Evolutionary conservation across 192 early-diverging fungal species (phyloP).

Genomic region (Jimgerdemannia flammicorona): DNA sequence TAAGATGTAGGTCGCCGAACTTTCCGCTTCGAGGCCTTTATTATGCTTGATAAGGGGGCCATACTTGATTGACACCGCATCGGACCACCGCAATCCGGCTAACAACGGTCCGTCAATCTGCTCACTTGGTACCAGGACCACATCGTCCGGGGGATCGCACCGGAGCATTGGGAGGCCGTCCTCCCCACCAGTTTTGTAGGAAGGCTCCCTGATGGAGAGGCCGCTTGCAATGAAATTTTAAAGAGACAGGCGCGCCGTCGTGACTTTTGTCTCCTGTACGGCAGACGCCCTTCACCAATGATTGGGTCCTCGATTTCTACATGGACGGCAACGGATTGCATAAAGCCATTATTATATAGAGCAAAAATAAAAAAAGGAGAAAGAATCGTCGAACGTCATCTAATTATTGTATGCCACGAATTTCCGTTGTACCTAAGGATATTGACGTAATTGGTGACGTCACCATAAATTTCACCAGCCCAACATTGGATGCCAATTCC

Average conservation of each 20-base stretch:
- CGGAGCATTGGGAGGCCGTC: neutral
- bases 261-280: neutral
- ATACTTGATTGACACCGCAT: neutral
- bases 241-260: neutral
- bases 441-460: too few relatives aligned
- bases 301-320: neutral
- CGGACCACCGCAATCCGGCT: neutral
- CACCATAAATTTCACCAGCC: too few relatives aligned
- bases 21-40: neutral
- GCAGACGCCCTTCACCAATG: neutral
- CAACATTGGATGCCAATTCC: too few relatives aligned
- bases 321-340: neutral
- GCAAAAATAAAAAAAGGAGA: too few relatives aligned
- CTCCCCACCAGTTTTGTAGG: neutral
- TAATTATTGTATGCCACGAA: too few relatives aligned
- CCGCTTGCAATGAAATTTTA: neutral
- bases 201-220: neutral
- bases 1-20: neutral
- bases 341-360: too few relatives aligned
- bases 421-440: too few relatives aligned
- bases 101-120: neutral
- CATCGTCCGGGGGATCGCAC: neutral
- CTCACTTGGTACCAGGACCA: neutral
- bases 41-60: neutral
- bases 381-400: too few relatives aligned